Evolutionary conservation across 257 asterid genomes (phyloP).

Genomic region (Nicotiana noctiflora): DNA sequence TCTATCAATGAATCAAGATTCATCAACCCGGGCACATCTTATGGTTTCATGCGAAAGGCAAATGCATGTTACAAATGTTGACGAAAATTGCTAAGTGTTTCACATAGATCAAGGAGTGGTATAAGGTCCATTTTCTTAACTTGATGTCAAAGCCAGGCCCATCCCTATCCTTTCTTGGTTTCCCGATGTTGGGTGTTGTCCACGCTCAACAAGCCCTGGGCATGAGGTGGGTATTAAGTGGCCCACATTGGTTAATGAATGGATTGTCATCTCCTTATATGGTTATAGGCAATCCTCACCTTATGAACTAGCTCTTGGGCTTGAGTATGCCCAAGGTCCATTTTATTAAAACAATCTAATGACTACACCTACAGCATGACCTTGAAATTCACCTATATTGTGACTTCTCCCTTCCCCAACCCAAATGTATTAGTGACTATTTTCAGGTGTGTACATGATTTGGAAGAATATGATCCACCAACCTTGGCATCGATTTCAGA

Average conservation of each 20-base stretch:
- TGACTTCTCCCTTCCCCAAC: not conserved
- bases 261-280: not conserved
- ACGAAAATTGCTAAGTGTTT: not conserved
- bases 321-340: not conserved
- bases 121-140: not conserved
- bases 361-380: not conserved
- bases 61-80: not conserved
- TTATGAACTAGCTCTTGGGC: not conserved
- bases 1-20: not conserved
- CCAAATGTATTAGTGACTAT: not conserved
- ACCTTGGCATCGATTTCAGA: slow-evolving; percentile 78
- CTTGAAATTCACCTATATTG: not conserved
- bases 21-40: not conserved
- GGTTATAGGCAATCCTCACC: not conserved
- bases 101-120: not conserved
- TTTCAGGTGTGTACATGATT: not conserved
- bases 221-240: not conserved
- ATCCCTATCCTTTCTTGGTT: not conserved
- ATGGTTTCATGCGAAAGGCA: not conserved
- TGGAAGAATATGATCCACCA: not conserved
- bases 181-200: not conserved
- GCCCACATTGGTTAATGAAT: not conserved
- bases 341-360: not conserved
- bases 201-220: not conserved
- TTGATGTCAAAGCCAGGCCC: not conserved